A percentile compares a stretch with the other conserved stretches of the same genome.
Evolutionary conservation across 2,329 filamentous ascomycete species (phyloP).

Genomic region (Sclerotinia borealis): DNA sequence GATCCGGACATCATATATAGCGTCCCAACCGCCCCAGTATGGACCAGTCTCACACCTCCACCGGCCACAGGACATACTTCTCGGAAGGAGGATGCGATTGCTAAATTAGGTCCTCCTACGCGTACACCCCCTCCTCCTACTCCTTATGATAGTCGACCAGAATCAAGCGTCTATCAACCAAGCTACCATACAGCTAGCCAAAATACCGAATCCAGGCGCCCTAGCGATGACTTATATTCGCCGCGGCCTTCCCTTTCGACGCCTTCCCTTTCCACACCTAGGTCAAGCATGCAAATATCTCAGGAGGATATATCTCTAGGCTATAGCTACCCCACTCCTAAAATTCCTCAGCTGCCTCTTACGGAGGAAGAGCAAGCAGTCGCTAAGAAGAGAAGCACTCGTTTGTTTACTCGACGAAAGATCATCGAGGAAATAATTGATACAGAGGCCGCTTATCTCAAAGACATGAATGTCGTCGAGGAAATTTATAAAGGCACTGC

Average conservation of each 20-base stretch:
- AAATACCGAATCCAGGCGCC: constrained; percentile 26
- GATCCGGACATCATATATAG: constrained; percentile 17
- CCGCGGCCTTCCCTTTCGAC: constrained; percentile 28
- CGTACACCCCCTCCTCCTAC: constrained; percentile 8
- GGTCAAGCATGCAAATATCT: constrained; percentile 11
- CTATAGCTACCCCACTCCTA: neutral
- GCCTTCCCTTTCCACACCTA: constrained; percentile 22
- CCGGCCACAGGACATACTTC: constrained; percentile 13
- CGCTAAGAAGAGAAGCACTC: constrained; percentile 54
- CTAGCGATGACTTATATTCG: constrained; percentile 30
- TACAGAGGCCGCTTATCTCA: constrained; percentile 84
- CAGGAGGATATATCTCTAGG: constrained; percentile 2
- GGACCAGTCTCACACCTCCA: constrained; percentile 25
- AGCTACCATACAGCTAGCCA: constrained; percentile 22
- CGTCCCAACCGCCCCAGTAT: constrained; percentile 18
- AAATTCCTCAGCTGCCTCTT: neutral
- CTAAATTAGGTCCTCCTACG: constrained; percentile 5
- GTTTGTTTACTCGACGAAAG: constrained; percentile 74
- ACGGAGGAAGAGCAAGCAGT: constrained; percentile 37
- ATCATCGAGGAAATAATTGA: constrained; percentile 89
- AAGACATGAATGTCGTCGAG: constrained; percentile 95
- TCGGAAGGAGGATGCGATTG: constrained; percentile 12
- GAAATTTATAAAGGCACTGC: constrained; percentile 97
- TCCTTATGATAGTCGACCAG: neutral
- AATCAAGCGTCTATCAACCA: constrained; percentile 26